Evolutionary conservation across 768 basidiomycete species (phyloP).

Genomic region (Mycena albidolilacea): DNA sequence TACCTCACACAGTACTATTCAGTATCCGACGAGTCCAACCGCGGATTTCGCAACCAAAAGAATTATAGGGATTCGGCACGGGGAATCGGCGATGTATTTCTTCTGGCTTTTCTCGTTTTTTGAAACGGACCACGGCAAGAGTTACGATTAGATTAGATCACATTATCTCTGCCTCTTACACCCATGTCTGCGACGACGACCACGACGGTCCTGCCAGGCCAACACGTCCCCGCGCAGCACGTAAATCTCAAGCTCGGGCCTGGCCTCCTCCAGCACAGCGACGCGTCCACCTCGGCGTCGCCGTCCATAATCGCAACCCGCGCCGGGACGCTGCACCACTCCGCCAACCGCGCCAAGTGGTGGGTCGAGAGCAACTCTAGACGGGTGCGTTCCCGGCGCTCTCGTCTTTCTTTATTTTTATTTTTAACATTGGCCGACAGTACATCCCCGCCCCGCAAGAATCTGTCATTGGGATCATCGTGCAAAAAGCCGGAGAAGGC

Average conservation of each 20-base stretch:
- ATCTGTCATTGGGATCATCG: constrained; percentile 87
- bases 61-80: too few relatives aligned
- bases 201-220: constrained; percentile 82
- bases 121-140: too few relatives aligned
- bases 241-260: constrained; percentile 91
- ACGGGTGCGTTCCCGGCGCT: constrained; percentile 71
- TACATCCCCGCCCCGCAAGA: constrained; percentile 94
- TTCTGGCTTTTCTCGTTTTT: too few relatives aligned
- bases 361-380: constrained; percentile 92
- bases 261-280: constrained; percentile 72
- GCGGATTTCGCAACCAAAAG: too few relatives aligned
- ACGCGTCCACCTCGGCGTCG: constrained; percentile 49
- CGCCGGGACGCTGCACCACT: constrained; percentile 79
- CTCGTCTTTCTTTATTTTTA: background rate
- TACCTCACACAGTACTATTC: background rate
- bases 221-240: constrained; percentile 79
- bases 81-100: too few relatives aligned
- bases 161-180: constrained; percentile 29
- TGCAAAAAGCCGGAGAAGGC: constrained; percentile 87
- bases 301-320: constrained; percentile 70
- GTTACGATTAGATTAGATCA: background rate
- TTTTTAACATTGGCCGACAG: constrained; percentile 54
- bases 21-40: too few relatives aligned
- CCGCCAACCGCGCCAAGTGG: constrained; percentile 81
- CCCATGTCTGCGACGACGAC: constrained; percentile 57